Evolutionary conservation across 225 moss, liverwort and hornwort genomes (phyloP).

Genomic region (Straminergon stramineum): DNA sequence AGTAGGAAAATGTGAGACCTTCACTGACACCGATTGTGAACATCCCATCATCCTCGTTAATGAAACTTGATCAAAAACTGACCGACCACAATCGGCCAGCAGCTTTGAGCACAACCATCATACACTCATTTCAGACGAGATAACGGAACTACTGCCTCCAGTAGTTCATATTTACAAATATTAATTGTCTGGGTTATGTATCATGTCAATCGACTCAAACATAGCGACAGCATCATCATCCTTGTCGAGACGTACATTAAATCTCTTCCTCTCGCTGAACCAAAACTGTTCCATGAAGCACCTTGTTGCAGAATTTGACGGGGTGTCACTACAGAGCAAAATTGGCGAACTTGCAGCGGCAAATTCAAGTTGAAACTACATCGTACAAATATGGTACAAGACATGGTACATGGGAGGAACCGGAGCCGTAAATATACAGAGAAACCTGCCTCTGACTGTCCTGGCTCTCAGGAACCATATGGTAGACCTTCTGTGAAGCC

Average conservation of each 20-base stretch:
- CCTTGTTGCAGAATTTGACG: conserved; percentile 9
- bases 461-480: conserved; percentile 41
- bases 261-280: conserved; percentile 12
- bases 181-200: background rate
- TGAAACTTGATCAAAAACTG: background rate
- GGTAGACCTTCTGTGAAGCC: conserved; percentile 1
- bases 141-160: background rate
- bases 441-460: conserved; percentile 24
- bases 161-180: conserved; percentile 20
- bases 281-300: conserved; percentile 21
- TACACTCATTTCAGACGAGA: background rate
- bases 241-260: conserved; percentile 5
- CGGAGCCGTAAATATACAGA: conserved; percentile 35
- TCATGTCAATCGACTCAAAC: background rate
- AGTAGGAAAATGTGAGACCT: background rate
- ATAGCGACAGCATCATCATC: conserved; percentile 1
- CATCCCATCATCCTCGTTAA: background rate
- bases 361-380: conserved; percentile 12
- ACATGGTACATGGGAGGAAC: conserved; percentile 27
- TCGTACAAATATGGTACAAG: conserved; percentile 27
- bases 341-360: conserved; percentile 26
- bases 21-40: background rate
- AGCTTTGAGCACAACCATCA: background rate
- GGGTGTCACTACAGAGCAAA: conserved; percentile 19
- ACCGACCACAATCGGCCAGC: background rate